phyloP scores from a whole-genome alignment of 2,329 filamentous ascomycete species.

The Monilinia fructicola region DNA sequence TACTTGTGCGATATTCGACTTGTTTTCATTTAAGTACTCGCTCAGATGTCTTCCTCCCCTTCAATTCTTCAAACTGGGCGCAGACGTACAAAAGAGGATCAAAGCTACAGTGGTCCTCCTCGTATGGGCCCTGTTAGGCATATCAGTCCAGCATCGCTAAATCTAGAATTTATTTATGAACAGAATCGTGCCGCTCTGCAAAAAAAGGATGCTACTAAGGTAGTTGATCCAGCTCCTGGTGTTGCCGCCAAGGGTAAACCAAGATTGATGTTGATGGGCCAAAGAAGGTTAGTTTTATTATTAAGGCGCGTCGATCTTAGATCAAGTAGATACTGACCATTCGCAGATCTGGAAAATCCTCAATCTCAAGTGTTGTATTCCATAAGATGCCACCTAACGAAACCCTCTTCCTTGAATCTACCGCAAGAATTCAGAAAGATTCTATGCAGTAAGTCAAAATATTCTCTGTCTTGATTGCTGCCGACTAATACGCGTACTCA shows the following conservation, averaged over 20 bases:
- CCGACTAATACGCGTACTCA: conserved; percentile 22
- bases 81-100: conserved; percentile 37
- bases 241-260: conserved; percentile 66
- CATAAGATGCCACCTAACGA: conserved; percentile 96
- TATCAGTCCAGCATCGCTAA: conserved; percentile 60
- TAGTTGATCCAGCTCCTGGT: conserved; percentile 47
- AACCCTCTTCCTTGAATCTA: conserved; percentile 93
- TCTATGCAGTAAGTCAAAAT: conserved; percentile 75
- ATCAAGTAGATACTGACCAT: conserved; percentile 29
- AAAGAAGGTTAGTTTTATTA: conserved; percentile 68
- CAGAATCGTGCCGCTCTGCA: conserved; percentile 57
- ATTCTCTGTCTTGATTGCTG: background rate
- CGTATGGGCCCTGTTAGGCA: conserved; percentile 43
- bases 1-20: conserved; percentile 10
- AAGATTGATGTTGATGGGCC: conserved; percentile 88
- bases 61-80: conserved; percentile 37
- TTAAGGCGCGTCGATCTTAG: background rate
- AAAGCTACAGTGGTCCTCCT: conserved; percentile 38
- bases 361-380: conserved; percentile 98
- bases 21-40: conserved; percentile 18
- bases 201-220: conserved; percentile 49
- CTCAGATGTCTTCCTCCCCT: conserved; percentile 18
- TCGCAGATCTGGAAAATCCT: conserved; percentile 90
- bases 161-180: conserved; percentile 60
- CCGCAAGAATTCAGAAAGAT: conserved; percentile 89